A percentile compares a stretch with the other conserved stretches of the same genome.
Evolutionary conservation across 352 stramenopile species (phyloP).

Genomic region (Globisporangium nunn): DNA sequence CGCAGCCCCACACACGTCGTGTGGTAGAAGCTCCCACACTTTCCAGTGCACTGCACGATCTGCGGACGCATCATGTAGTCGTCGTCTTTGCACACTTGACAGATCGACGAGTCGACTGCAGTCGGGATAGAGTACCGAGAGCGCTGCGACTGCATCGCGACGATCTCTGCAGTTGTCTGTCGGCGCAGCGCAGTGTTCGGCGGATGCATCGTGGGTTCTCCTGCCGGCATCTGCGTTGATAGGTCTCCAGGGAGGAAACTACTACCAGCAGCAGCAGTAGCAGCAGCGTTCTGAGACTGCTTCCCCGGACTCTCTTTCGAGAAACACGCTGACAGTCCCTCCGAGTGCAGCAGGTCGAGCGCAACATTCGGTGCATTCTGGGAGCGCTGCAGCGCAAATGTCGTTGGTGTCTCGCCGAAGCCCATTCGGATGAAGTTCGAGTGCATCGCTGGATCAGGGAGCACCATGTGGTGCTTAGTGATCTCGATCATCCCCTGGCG

Average conservation of each 20-base stretch:
- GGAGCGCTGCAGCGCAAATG: constrained; percentile 71
- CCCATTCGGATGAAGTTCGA: constrained; percentile 80
- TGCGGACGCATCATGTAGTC: constrained; percentile 82
- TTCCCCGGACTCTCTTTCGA: constrained; percentile 19
- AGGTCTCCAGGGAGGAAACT: background rate
- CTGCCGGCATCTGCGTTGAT: constrained; percentile 13
- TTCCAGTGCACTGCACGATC: constrained; percentile 46
- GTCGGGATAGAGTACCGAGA: constrained; percentile 40
- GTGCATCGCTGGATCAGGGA: constrained; percentile 73
- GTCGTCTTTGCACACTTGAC: constrained; percentile 60
- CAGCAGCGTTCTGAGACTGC: background rate
- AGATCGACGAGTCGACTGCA: constrained; percentile 24
- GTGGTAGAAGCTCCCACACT: constrained; percentile 55
- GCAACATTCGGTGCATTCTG: constrained; percentile 73
- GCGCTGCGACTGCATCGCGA: constrained; percentile 60
- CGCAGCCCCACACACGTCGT: constrained; percentile 69
- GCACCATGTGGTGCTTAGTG: constrained; percentile 67
- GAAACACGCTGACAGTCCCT: constrained; percentile 48
- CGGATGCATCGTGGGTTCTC: constrained; percentile 11
- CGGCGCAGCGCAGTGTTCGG: constrained; percentile 19
- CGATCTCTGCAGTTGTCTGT: constrained; percentile 67
- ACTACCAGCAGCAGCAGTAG: background rate
- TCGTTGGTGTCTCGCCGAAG: constrained; percentile 62
- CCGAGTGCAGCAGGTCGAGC: constrained; percentile 67
- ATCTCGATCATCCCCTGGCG: constrained; percentile 73